Percentiles rank a stretch among this genome's conserved stretches.
phyloP scores from a whole-genome alignment of 257 asterid genomes.

The Haberlea rhodopensis region DNA sequence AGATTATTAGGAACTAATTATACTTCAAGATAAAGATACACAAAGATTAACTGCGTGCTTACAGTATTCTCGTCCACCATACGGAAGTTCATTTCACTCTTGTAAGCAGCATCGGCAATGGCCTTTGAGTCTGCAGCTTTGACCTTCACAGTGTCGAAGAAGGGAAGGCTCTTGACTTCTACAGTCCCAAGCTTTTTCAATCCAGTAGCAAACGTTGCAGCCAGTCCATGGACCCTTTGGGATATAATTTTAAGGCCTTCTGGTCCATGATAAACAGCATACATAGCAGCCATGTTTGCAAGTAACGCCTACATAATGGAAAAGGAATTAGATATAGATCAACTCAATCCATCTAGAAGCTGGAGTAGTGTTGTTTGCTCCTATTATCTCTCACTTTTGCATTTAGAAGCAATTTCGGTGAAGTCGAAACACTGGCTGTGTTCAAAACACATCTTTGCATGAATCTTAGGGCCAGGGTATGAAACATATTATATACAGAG shows the following conservation, averaged over 20 bases:
- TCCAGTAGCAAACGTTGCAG: slow-evolving; percentile 78
- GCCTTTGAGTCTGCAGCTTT: slow-evolving; percentile 68
- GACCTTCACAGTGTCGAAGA: slow-evolving; percentile 93
- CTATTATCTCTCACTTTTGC: neutral
- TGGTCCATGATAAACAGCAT: slow-evolving; percentile 97
- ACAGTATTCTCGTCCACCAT: slow-evolving; percentile 74
- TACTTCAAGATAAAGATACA: slow-evolving; percentile 7
- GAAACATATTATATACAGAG: neutral
- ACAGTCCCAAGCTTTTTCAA: slow-evolving; percentile 82
- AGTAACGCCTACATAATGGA: slow-evolving; percentile 72
- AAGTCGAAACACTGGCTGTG: neutral
- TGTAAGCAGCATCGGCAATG: slow-evolving; percentile 75
- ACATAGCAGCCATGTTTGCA: slow-evolving; percentile 99
- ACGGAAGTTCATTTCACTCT: slow-evolving; percentile 70
- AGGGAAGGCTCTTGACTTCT: slow-evolving; percentile 85
- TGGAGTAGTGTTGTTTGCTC: neutral
- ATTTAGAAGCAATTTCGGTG: slow-evolving; percentile 1
- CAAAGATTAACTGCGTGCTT: slow-evolving; percentile 32
- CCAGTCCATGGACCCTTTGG: slow-evolving; percentile 93
- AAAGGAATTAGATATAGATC: slow-evolving; percentile 5
- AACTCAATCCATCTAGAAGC: slow-evolving; percentile 2
- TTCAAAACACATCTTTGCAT: neutral
- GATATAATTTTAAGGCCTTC: slow-evolving; percentile 93
- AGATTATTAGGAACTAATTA: neutral
- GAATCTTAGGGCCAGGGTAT: neutral